These are phyloP conservation scores for Candida xyloterini DNA, from an alignment of 805 yeast species.

Conservation along the genomic window DNA sequence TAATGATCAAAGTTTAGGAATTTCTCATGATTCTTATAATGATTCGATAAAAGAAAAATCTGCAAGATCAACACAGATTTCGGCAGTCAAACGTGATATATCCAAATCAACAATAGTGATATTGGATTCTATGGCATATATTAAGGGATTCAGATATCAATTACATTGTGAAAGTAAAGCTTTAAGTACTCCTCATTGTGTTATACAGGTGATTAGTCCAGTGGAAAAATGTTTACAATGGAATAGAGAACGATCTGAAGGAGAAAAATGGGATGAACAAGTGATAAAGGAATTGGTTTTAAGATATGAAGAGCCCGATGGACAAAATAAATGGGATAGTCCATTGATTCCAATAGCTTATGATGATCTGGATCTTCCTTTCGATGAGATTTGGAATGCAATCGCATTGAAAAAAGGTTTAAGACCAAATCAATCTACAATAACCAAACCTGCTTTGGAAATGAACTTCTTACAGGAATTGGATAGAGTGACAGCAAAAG, in stretches of 20 bases:
- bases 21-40: conserved; percentile 61
- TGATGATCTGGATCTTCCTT: conserved; percentile 53
- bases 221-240: conserved; percentile 57
- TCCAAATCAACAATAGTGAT: conserved; percentile 70
- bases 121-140: conserved; percentile 81
- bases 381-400: conserved; percentile 66
- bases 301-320: conserved; percentile 93
- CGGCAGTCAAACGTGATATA: conserved; percentile 83
- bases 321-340: conserved; percentile 86
- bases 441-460: conserved; percentile 74
- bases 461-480: conserved; percentile 74
- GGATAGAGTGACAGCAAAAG: conserved; percentile 66
- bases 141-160: conserved; percentile 94
- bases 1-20: conserved; percentile 75
- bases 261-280: conserved; percentile 58
- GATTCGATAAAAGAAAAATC: conserved; percentile 78
- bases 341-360: conserved; percentile 74
- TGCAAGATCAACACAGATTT: conserved; percentile 78
- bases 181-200: conserved; percentile 74
- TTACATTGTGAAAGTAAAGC: conserved; percentile 91
- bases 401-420: conserved; percentile 59
- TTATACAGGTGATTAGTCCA: conserved; percentile 75
- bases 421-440: conserved; percentile 82
- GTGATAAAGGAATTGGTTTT: conserved; percentile 66
- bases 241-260: conserved; percentile 42